Evolutionary conservation across 2,329 filamentous ascomycete species (phyloP), one percentile per base, ranked within the genome.

Genomic region (Onygena corvina): DNA sequence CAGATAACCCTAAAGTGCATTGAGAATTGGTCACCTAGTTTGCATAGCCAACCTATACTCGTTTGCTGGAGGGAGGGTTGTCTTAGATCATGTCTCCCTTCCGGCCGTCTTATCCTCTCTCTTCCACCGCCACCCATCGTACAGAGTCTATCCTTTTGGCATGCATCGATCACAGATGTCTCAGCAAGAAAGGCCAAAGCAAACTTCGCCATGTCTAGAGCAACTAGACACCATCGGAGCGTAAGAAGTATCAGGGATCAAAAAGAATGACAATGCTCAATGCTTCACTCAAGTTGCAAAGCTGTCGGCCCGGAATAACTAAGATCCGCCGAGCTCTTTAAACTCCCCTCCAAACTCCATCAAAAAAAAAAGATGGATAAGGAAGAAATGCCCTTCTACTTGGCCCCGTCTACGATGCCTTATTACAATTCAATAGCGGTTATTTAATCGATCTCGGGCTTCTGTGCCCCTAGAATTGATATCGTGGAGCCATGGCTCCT

Each of bases 331-430:
- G 38, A 42, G 38, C 21, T 42, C 21, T n/a, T n/a, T 23, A 42
- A 25, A 42, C 27, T 42, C 21, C 38, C 38, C 38, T 42, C 38
- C 38, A 42, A 42, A 14, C 38, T 27, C 20, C 21, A 42, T 27
- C 38, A 27, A 42, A 42, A 42, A 42, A 42, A 42, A 42, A 25
- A n/a, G 25, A 40, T 40, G 27, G 3, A n/a, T n/a, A n/a, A 25
- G 21, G 18, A 27, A 25, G 12, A 42, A 21, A 42, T 35, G 33
- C 33, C 6, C 38, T 42, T 25, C 36, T n/a, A 42, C 21, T 14
- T 27, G 27, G 14, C 9, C 36, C 21, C 20, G 11, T n/a, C 21
- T n/a, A 42, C n/a, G 21, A 42, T 42, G 38, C 1, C 38, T 27
- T 20, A 12, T n/a, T n/a, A 14, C 38, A 20, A 42, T 42, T 38